Conservation (phyloP, 1,284 basidiomycete genomes). For the Naganishia sp. region DNA sequence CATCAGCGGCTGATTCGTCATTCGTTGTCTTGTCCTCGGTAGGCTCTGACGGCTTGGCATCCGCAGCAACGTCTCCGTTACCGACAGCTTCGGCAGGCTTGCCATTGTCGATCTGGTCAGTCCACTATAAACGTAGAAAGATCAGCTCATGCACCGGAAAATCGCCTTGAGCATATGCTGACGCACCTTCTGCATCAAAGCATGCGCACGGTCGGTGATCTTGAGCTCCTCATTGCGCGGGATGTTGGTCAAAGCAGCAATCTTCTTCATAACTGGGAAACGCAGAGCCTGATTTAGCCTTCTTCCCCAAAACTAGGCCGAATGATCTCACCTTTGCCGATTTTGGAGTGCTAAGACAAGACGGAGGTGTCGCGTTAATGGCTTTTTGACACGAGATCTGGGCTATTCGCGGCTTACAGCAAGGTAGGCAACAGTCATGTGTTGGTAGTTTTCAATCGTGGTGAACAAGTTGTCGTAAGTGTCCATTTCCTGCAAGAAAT, state of each 20-base stretch:
- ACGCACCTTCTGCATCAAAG: slow-evolving; percentile 55
- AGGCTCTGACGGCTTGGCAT: slow-evolving; percentile 21
- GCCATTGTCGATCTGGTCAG: slow-evolving; percentile 30
- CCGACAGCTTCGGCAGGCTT: slow-evolving; percentile 22
- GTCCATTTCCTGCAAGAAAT: slow-evolving; percentile 67
- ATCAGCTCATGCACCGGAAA: background rate
- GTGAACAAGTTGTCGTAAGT: slow-evolving; percentile 74
- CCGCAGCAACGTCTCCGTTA: slow-evolving; percentile 25
- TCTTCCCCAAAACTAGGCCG: too few species aligned
- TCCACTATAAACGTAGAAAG: slow-evolving; percentile 23
- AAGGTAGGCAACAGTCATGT: slow-evolving; percentile 82
- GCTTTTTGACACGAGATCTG: too few species aligned
- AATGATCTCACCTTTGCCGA: slow-evolving; percentile 67
- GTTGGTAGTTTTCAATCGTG: slow-evolving; percentile 77
- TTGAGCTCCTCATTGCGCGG: slow-evolving; percentile 82
- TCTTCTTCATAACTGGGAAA: slow-evolving; percentile 83
- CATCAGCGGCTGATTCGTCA: slow-evolving; percentile 14
- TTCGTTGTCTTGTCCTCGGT: slow-evolving; percentile 8
- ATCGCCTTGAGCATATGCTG: background rate
- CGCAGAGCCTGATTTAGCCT: background rate
- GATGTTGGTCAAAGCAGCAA: slow-evolving; percentile 69
- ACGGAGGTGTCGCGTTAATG: background rate
- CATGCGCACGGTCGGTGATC: slow-evolving; percentile 70
- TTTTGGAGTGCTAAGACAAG: slow-evolving; percentile 76
- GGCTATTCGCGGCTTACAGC: slow-evolving; percentile 58